Base-by-base conservation (phyloP, 169 alveolate species). In the Perkinsus olseni region DNA sequence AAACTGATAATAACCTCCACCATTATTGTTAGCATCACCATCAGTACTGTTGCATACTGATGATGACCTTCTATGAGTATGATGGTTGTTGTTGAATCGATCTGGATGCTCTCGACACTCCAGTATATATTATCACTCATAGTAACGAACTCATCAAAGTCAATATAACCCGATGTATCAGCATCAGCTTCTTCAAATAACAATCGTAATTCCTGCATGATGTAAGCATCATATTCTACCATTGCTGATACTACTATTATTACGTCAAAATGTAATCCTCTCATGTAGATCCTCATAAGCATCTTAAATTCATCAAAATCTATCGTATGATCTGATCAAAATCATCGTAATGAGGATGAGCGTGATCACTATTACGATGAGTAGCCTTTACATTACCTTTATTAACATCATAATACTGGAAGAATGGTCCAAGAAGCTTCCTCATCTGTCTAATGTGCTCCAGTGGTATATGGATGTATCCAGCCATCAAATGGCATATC, bases 71-170 rank as follows among this genome's bases (percentile, higher is more conserved):
- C 62, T 45, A 45, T 45, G 62, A 45, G 6, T 45, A 45, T 45
- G n/a, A n/a, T n/a, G n/a, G n/a, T n/a, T n/a, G n/a, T n/a, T n/a
- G n/a, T n/a, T n/a, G n/a, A n/a, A 45, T 45, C 17, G 6, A 45
- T 10, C 6, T 6, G 62, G 62, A 17, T 45, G 17, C 17, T 10
- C 6, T 45, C 17, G 6, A 45, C 62, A 45, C 6, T 45, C 62
- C 17, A 10, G 6, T 45, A 45, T 45, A 45, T 45, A 45, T 45
- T 45, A 45, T 45, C 93, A 92, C n/a, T 92, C 21, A 39, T 38
- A 28, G n/a, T 0, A 34, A 92, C 93, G 91, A 92, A 92, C 50
- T 92, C 93, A n/a, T 45, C 13, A 40, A 92, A 92, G 45, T 92
- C 93, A 10, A 92, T 51, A 1, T 3, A 13, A n/a, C 93, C 93